Base-by-base conservation (phyloP, 2,329 filamentous ascomycete genomes). In the Fusarium incarnatum region DNA sequence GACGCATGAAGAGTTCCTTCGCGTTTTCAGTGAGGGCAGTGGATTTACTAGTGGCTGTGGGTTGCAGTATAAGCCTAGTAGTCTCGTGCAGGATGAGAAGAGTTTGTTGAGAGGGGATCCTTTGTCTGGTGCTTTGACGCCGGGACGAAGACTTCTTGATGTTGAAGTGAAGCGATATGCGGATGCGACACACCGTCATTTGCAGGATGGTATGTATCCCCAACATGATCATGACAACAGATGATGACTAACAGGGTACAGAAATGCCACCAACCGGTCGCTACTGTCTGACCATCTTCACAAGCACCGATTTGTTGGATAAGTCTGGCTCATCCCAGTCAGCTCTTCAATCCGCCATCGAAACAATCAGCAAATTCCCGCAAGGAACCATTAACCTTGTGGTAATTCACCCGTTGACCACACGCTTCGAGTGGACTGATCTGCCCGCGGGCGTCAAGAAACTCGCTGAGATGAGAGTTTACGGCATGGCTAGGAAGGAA, bases 1-100 rank as follows among this genome's bases (percentile, higher is more conserved):
- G 1, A 65, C 62, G 2, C 62, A 65, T 6, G 60, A 64, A 25
- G 52, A 65, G 12, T 65, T 65, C 10, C 62, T 65, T 25, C 32
- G 62, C 2, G 62, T 65, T 0, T 65, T 65, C 1, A 65, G 60
- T 6, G 62, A 65, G 1, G 62, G 62, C 0, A 65, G 62, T n/a
- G 62, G 62, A 0, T 65, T 65, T 1, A 65, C 62, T 0, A 65
- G 62, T 11, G 62, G 62, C 3, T 65, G 62, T 9, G 62, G 62
- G 2, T 28, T 65, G 1, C 62, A 64, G 16, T 65, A 65, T 3
- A 65, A 65, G 12, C 32, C 30, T 11, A 64, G 27, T 5, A 30
- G 5, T 13, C 2, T 65, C 0, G 32, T 59, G 3, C 15, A 45
- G 2, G 11, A 5, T 1, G 27, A 27, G 2, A 30, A 15, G 1